Conservation (phyloP, 208 protist genomes). For the Phytomonas sp. region DNA sequence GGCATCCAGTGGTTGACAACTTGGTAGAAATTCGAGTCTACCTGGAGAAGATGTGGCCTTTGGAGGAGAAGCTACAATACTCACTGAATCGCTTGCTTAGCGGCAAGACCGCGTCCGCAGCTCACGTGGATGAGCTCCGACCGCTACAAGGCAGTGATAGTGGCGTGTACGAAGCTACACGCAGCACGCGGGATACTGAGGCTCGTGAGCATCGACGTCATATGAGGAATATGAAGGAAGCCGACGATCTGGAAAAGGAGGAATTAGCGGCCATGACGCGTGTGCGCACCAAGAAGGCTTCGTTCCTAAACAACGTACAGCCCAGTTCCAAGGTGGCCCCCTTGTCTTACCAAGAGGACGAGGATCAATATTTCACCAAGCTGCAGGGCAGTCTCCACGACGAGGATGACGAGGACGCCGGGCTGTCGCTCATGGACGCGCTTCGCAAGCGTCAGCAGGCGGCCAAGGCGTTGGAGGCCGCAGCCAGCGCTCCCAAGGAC, state of each 20-base stretch:
- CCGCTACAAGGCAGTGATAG: slow-evolving; percentile 42
- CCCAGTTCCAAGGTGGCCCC: slow-evolving; percentile 32
- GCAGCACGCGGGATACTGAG: slow-evolving; percentile 28
- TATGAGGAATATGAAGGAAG: slow-evolving; percentile 50
- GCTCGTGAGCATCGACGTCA: slow-evolving; percentile 58
- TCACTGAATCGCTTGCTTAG: slow-evolving; percentile 91
- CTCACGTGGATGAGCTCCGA: slow-evolving; percentile 55
- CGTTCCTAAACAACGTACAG: slow-evolving; percentile 32
- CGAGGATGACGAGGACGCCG: slow-evolving; percentile 32
- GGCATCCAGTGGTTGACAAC: slow-evolving; percentile 91
- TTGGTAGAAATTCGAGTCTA: slow-evolving; percentile 91
- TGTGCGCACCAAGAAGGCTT: slow-evolving; percentile 71
- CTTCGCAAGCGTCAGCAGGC: slow-evolving; percentile 46
- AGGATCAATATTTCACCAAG: slow-evolving; percentile 87
- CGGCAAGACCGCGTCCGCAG: slow-evolving; percentile 57
- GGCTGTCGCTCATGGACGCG: slow-evolving; percentile 74
- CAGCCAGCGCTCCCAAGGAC: slow-evolving; percentile 17
- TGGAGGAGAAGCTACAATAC: slow-evolving; percentile 95
- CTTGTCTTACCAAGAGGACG: slow-evolving; percentile 80
- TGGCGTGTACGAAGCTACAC: slow-evolving; percentile 19
- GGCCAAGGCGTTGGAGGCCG: slow-evolving; percentile 5
- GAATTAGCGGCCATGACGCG: slow-evolving; percentile 79
- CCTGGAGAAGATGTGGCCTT: slow-evolving; percentile 91
- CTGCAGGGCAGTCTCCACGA: slow-evolving; percentile 27
- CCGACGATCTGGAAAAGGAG: slow-evolving; percentile 76